Evolutionary conservation across 2,329 filamentous ascomycete species (phyloP).

Genomic region (Hypoxylon sp.): DNA sequence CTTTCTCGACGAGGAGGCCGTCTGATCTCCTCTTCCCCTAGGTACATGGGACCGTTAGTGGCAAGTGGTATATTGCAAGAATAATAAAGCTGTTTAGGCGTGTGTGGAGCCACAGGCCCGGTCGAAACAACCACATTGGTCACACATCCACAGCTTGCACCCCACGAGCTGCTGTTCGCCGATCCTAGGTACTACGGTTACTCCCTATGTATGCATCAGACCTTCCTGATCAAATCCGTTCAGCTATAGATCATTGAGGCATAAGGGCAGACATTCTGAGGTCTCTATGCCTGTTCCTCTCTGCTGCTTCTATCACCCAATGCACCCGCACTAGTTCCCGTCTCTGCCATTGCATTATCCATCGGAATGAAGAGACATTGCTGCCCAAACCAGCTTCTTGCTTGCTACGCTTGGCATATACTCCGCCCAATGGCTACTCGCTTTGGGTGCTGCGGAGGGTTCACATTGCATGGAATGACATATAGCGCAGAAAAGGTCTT

Average conservation of each 20-base stretch:
- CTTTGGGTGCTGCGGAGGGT: slow-evolving; percentile 34
- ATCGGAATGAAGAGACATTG: slow-evolving; percentile 33
- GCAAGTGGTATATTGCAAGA: slow-evolving; percentile 42
- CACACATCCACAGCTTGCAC: slow-evolving; percentile 43
- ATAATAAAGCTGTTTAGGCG: slow-evolving; percentile 42
- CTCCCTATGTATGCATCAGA: slow-evolving; percentile 37
- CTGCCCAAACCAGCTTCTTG: slow-evolving; percentile 37
- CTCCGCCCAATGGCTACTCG: slow-evolving; percentile 34
- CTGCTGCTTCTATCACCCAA: slow-evolving; percentile 27
- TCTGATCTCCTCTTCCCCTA: slow-evolving; percentile 40
- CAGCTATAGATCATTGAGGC: slow-evolving; percentile 36
- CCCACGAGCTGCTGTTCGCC: slow-evolving; percentile 45
- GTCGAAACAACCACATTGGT: slow-evolving; percentile 44
- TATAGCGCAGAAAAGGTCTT: slow-evolving; percentile 40
- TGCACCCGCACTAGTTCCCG: slow-evolving; percentile 36
- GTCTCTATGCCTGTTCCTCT: slow-evolving; percentile 30
- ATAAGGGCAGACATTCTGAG: slow-evolving; percentile 34
- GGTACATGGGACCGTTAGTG: slow-evolving; percentile 41
- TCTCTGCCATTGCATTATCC: slow-evolving; percentile 33
- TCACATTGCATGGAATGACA: slow-evolving; percentile 39
- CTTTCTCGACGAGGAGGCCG: slow-evolving; percentile 36
- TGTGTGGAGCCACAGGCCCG: slow-evolving; percentile 46
- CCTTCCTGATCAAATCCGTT: slow-evolving; percentile 35
- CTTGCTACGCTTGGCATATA: slow-evolving; percentile 33
- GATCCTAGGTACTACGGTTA: slow-evolving; percentile 42